phyloP scores from a whole-genome alignment of 2,329 filamentous ascomycete species.

The Colletotrichum endophyticum region DNA sequence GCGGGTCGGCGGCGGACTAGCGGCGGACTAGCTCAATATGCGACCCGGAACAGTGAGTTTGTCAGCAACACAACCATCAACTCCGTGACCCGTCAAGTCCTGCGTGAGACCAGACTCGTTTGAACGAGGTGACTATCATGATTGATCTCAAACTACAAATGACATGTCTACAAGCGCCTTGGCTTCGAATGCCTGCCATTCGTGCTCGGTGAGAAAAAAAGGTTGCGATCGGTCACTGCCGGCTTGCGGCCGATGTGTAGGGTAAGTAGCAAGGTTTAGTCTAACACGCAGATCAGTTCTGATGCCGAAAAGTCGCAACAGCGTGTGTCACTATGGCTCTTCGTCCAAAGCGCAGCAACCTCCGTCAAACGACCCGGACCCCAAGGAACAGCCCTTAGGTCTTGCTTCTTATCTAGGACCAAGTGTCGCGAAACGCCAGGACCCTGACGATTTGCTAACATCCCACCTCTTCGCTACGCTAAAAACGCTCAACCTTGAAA shows the following conservation, averaged over 20 bases:
- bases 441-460: neutral
- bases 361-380: neutral
- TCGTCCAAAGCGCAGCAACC: neutral
- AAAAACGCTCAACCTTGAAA: neutral
- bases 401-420: neutral
- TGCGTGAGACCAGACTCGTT: neutral
- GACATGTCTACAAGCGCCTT: neutral
- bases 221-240: neutral
- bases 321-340: neutral
- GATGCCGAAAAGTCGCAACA: neutral
- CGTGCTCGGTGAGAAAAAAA: neutral
- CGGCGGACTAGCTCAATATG: neutral
- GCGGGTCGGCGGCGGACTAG: neutral
- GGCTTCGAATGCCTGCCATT: neutral
- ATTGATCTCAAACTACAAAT: neutral
- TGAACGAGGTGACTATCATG: neutral
- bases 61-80: neutral
- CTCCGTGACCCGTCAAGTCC: neutral
- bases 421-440: neutral
- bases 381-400: neutral
- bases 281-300: neutral
- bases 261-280: neutral
- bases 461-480: neutral
- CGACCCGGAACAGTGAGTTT: neutral
- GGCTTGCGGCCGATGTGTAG: neutral